Evolutionary conservation across 257 asterid genomes (phyloP).

Genomic region (Plantago ovata): DNA sequence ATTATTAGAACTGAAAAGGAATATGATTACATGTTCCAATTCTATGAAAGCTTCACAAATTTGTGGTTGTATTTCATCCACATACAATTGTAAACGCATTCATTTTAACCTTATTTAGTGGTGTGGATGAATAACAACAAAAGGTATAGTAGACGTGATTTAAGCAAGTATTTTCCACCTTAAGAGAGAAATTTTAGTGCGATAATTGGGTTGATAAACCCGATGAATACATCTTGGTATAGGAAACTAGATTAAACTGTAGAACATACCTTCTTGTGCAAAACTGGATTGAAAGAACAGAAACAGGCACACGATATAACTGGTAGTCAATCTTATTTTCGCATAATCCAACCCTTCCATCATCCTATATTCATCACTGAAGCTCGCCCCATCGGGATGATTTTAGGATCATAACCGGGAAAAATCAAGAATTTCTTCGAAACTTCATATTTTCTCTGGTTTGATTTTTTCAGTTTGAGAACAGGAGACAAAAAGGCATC

Average conservation of each 20-base stretch:
- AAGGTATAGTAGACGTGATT: too few species aligned
- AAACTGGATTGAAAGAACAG: constrained; percentile 27
- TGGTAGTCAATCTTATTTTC: constrained; percentile 28
- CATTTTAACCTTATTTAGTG: too few species aligned
- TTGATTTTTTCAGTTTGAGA: constrained; percentile 5
- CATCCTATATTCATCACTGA: constrained; percentile 39
- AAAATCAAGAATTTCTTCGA: background rate
- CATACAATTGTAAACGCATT: too few species aligned
- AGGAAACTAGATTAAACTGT: too few species aligned
- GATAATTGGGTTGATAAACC: too few species aligned
- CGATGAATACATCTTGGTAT: too few species aligned
- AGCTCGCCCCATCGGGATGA: constrained; percentile 37
- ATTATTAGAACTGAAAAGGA: constrained; percentile 4
- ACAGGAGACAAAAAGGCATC: constrained; percentile 28
- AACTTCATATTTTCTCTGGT: background rate
- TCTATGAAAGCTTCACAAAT: too few species aligned
- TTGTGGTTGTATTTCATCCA: too few species aligned
- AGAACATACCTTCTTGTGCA: constrained; percentile 64
- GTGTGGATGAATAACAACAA: too few species aligned
- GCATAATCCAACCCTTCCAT: constrained; percentile 43
- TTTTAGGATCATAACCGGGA: constrained; percentile 27
- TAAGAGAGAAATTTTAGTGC: background rate
- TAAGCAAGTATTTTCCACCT: too few species aligned
- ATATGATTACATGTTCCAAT: too few species aligned
- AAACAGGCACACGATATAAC: constrained; percentile 31